Base-by-base conservation (phyloP, 495 filamentous ascomycete species). In the Penicillium simplicissimum region DNA sequence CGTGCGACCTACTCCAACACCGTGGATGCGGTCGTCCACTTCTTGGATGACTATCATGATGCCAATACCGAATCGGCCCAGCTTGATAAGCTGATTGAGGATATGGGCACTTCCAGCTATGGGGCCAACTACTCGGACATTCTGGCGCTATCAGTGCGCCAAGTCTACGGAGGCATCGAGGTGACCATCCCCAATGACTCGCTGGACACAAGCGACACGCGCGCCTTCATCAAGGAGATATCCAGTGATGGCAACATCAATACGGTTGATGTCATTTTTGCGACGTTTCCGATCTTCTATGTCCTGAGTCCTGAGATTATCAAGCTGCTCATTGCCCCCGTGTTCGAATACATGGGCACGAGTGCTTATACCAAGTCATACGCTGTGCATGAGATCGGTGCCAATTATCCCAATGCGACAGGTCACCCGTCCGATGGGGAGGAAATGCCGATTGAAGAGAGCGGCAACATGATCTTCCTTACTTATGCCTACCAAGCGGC, bases 181-280 rank as follows among this genome's bases (percentile, higher is more conserved):
- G 37, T 81, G 6, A 80, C 74, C 1, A 71, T 81, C 25, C 71
- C 74, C 1, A 57, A 68, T 40, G 71, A 77, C 14, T 74, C 76
- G 33, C 69, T 76, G 25, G 72, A 77, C 55, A 79, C 74, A 25
- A 70, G 58, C 47, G 65, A 75, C 48, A 51, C 63, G 28, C 71
- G 78, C 35, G 70, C 76, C 9, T 83, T 82, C 58, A 64, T 82
- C 42, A 83, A 83, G 59, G 79, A 81, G 58, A 80, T 82, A 34
- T 78, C 75, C 8, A 79, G 73, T 37, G 71, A 83, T 62, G 80
- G 80, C 2, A 79, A 82, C 54, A 76, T 81, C 57, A 81, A 81
- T 49, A 82, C 79, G 4, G 60, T 82, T 19, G 80, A 81, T 60
- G 74, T 82, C 2, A 77, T 82, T 40, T 78, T 71, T 38, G 74